These are phyloP conservation scores for Didymella exigua DNA, from an alignment of 2,329 filamentous ascomycete species.

Conservation along the genomic window DNA sequence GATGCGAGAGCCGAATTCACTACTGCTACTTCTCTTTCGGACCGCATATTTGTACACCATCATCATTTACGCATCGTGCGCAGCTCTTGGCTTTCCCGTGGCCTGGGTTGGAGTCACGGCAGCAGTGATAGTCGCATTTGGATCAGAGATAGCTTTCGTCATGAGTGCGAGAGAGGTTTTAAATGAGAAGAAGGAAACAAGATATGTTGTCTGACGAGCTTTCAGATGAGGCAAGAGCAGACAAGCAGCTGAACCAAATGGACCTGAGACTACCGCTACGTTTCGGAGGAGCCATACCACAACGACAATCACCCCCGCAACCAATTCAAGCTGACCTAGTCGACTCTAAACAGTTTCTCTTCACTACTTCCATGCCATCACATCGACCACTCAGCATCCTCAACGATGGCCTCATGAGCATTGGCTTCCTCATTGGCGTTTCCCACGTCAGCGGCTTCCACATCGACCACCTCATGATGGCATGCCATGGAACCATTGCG, in stretches of 20 bases:
- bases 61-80: conserved; percentile 7
- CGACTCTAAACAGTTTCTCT: too few relatives aligned
- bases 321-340: too few relatives aligned
- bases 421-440: too few relatives aligned
- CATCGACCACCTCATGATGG: not conserved
- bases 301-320: too few relatives aligned
- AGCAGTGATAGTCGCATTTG: not conserved
- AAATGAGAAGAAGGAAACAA: not conserved
- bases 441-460: too few relatives aligned
- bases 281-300: too few relatives aligned
- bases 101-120: conserved; percentile 4
- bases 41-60: conserved; percentile 10
- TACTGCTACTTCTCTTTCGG: conserved; percentile 9
- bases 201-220: conserved; percentile 4
- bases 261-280: too few relatives aligned
- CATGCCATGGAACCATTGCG: not conserved
- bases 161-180: not conserved
- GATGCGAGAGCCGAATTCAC: conserved; percentile 1
- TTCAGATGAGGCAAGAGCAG: not conserved
- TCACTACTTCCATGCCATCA: not conserved
- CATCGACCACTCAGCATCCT: too few relatives aligned
- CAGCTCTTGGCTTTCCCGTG: not conserved
- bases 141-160: conserved; percentile 3
- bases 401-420: too few relatives aligned
- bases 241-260: not conserved